Evolutionary conservation across 2,329 filamentous ascomycete species (phyloP), one percentile per base, ranked within the genome.

Genomic region (Verticillium zaregamsianum): DNA sequence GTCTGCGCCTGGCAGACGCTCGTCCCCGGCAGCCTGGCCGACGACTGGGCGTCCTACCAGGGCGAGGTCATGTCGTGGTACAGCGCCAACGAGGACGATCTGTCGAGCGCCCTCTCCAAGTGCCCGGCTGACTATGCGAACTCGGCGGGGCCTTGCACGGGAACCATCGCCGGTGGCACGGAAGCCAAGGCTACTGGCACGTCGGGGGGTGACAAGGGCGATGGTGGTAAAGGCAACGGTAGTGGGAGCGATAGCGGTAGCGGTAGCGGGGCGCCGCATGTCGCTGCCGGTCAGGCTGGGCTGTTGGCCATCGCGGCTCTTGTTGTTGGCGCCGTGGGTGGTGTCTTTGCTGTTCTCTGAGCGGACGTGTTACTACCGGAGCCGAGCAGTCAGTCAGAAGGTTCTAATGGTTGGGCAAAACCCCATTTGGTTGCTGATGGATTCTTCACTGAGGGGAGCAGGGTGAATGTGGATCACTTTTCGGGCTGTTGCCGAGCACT

Each of bases 1-100:
- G 35, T n/a, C 23, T 60, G 59, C 49, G 59, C 45, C 32, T 60
- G 59, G 59, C 59, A 60, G 59, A 55, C 59, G 6, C 25, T 23
- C 32, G 25, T 60, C 20, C 59, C 59, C 14, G 31, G 23, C 12
- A 55, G 45, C 32, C 52, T 60, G 6, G 59, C 25, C 32, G 31
- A 23, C 23, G 33, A 60, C 6, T 60, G 49, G 28, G 37, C 54
- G 31, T 37, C 45, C 6, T 60, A 60, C 59, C 59, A 60, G 32
- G 37, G 49, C 32, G 49, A 60, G n/a, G 45, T 60, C 7, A 17
- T 60, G 37, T 39, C 49, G 20, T 60, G 59, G 59, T 60, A 33
- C 59, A 60, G 23, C 49, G 49, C 15, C 12, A 40, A 60, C 59
- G 12, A 49, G 32, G 35, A 25, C 45, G 17, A 37, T 17, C n/a